Base-by-base conservation (phyloP, 345 rosid species). In the Brassica carinata region DNA sequence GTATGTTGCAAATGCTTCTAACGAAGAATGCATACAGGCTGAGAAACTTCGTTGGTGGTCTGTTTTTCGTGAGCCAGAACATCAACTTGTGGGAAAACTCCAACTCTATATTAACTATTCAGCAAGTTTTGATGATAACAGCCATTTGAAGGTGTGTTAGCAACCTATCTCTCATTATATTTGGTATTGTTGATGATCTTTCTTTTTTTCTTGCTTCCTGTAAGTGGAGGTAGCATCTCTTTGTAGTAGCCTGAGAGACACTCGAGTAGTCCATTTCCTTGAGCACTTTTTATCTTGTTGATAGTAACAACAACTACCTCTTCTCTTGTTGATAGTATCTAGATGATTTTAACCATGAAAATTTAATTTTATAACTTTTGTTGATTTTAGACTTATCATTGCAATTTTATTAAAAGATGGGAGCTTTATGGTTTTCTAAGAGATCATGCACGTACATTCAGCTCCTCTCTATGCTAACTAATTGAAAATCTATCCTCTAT, bases 11-110 rank as follows among this genome's bases (percentile, higher is more conserved):
- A 62, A 70, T 72, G 76, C 38, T 82, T 83, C 80, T 85, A 75
- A 70, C 68, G 76, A 57, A 69, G 75, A 81, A 81, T 69, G 67
- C 72, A 81, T 86, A 81, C 92, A 95, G 99, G 87, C 85, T 70
- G 97, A 93, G 77, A 95, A 91, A 84, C 82, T 90, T 80, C 94
- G 92, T 23, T 95, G 98, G 99, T 95, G 98, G 98, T 86, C 98
- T 64, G 86, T 95, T 61, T 95, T 84, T 77, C 89, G 86, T 26
- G 99, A 95, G 87, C 99, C 99, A 51, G 98, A 91, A 77, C 99
- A 95, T 81, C 96, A 93, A 79, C 89, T 81, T 62, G 91, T 89
- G 74, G 99, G 99, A 40, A 93, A 88, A 86, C 81, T 96, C 69
- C 99, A 96, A 84, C 90, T 96, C 40, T 88, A 86, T 75, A 86